Conservation (phyloP, 768 basidiomycete species). For the Suillus sp. region DNA sequence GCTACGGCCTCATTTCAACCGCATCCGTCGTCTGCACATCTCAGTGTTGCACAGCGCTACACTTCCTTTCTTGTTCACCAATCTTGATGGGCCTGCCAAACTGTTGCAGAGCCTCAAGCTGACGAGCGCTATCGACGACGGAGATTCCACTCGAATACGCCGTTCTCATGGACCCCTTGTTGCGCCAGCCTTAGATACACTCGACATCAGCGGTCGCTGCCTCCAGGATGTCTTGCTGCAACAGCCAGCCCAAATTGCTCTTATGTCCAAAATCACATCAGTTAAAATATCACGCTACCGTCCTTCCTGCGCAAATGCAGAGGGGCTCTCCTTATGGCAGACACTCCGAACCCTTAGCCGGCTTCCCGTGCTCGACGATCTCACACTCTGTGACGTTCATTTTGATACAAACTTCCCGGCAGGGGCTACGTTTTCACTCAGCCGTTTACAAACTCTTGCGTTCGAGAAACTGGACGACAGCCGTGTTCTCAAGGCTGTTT, state of each 20-base stretch:
- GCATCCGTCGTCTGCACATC: background rate
- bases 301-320: background rate
- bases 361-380: conserved; percentile 1
- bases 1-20: conserved; percentile 1
- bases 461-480: conserved; percentile 8
- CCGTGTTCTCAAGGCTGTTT: background rate
- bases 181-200: background rate
- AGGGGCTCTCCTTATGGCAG: background rate
- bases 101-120: background rate
- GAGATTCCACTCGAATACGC: background rate
- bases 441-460: conserved; percentile 1
- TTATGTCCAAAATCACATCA: background rate
- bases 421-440: background rate
- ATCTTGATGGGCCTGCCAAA: background rate
- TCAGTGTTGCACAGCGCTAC: conserved; percentile 6
- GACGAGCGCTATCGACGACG: background rate
- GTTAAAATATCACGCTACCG: background rate
- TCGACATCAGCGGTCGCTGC: background rate
- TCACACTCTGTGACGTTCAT: background rate
- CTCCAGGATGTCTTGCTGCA: background rate
- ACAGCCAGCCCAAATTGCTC: background rate
- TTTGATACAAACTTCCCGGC: background rate
- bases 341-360: conserved; percentile 3
- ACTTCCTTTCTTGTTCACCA: conserved; percentile 8
- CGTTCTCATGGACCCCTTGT: background rate